Conservation (phyloP, 2,329 filamentous ascomycete species). For the Calonectria pseudoturangicola region DNA sequence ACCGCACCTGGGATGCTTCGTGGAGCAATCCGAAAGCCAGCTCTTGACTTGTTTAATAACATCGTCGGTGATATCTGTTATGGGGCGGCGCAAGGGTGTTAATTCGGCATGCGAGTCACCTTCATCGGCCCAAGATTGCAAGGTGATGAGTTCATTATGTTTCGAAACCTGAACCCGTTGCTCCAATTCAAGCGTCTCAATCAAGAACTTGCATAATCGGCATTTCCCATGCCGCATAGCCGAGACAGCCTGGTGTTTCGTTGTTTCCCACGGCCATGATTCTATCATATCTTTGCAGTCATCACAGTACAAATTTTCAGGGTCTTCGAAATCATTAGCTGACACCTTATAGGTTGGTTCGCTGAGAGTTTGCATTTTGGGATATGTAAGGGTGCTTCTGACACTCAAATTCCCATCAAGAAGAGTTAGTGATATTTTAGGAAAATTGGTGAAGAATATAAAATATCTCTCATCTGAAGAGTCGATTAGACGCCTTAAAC, state of each 20-base stretch:
- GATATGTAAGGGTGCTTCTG: neutral
- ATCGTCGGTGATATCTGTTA: neutral
- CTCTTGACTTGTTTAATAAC: neutral
- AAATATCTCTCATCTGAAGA: neutral
- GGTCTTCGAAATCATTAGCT: neutral
- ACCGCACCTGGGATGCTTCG: neutral
- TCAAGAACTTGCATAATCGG: constrained; percentile 1
- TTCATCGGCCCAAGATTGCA: constrained; percentile 19
- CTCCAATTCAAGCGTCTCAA: neutral
- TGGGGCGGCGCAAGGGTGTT: neutral
- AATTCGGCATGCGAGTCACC: neutral
- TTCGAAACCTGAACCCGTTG: neutral
- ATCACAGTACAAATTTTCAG: neutral
- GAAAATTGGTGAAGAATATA: neutral
- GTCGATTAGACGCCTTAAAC: neutral
- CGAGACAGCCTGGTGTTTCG: constrained; percentile 16
- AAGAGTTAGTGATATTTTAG: neutral
- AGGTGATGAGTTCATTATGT: neutral
- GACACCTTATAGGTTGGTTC: neutral
- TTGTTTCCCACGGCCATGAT: constrained; percentile 12
- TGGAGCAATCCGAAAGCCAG: constrained; percentile 3
- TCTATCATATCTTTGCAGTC: constrained; percentile 20
- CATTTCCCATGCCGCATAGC: constrained; percentile 13
- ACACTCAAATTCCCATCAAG: neutral
- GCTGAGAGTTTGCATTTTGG: neutral